Percentiles rank a stretch among this genome's conserved stretches.
Evolutionary conservation across 768 basidiomycete species (phyloP).

Genomic region (Trametes cingulata): DNA sequence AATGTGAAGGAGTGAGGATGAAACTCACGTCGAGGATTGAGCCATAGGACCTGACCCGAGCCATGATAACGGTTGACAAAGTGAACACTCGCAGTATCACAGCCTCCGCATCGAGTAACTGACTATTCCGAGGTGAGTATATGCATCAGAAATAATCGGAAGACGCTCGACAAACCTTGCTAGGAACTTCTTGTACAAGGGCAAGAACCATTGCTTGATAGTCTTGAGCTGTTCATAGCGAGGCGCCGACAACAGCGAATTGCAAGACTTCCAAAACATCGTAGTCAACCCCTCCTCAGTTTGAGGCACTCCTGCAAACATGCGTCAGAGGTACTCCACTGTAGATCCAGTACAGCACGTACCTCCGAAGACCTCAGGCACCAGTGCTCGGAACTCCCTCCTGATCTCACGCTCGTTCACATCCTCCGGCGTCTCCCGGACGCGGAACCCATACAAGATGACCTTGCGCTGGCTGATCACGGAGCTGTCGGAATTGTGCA

Average conservation of each 20-base stretch:
- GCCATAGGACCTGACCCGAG: conserved; percentile 61
- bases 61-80: conserved; percentile 59
- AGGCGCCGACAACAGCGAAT: conserved; percentile 51
- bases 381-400: conserved; percentile 59
- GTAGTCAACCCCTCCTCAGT: conserved; percentile 15
- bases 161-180: conserved; percentile 40
- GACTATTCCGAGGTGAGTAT: background rate
- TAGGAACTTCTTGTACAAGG: conserved; percentile 52
- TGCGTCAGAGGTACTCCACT: background rate
- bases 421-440: conserved; percentile 72
- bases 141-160: background rate
- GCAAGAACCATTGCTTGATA: conserved; percentile 74
- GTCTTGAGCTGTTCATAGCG: conserved; percentile 76
- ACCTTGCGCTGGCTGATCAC: conserved; percentile 69
- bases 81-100: conserved; percentile 56
- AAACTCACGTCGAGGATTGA: conserved; percentile 65
- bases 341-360: background rate
- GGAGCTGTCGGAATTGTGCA: conserved; percentile 59
- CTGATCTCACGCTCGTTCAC: conserved; percentile 68
- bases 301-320: conserved; percentile 13
- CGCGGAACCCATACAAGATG: conserved; percentile 66
- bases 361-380: conserved; percentile 75
- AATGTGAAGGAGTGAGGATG: background rate
- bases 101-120: conserved; percentile 14
- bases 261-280: conserved; percentile 41